These are phyloP conservation scores for Triglochin maritima DNA, from an alignment of 106 monocot species.

Conservation along the genomic window DNA sequence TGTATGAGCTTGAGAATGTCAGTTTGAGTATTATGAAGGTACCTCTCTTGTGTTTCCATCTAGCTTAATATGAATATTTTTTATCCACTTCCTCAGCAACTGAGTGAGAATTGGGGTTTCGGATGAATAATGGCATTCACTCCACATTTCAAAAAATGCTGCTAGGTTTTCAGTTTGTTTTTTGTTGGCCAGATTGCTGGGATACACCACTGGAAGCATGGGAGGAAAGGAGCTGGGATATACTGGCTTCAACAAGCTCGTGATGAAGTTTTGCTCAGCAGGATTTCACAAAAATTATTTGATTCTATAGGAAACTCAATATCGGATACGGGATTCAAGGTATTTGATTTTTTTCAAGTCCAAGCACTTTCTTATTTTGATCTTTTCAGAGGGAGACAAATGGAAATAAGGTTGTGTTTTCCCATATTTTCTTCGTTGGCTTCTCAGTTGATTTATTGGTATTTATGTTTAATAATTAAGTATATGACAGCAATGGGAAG, in stretches of 20 bases:
- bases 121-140: neutral
- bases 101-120: neutral
- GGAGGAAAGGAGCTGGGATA: conserved; percentile 78
- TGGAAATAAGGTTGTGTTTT: neutral
- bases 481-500: conserved; percentile 87
- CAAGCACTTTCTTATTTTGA: neutral
- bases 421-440: neutral
- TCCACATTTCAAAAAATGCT: too few species aligned
- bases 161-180: neutral
- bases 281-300: conserved; percentile 78
- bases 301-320: conserved; percentile 81
- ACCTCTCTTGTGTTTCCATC: conserved; percentile 7
- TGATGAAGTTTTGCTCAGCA: conserved; percentile 69
- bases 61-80: neutral
- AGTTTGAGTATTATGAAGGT: conserved; percentile 85
- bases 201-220: conserved; percentile 91
- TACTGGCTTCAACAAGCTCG: conserved; percentile 92
- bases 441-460: neutral
- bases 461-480: neutral
- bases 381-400: neutral
- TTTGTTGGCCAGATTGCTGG: conserved; percentile 65
- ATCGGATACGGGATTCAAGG: conserved; percentile 86
- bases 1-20: conserved; percentile 76
- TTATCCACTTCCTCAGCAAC: neutral
- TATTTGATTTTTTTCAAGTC: conserved; percentile 5